Evolutionary conservation across 2,329 filamentous ascomycete species (phyloP).

Genomic region (Epichloe scottii): DNA sequence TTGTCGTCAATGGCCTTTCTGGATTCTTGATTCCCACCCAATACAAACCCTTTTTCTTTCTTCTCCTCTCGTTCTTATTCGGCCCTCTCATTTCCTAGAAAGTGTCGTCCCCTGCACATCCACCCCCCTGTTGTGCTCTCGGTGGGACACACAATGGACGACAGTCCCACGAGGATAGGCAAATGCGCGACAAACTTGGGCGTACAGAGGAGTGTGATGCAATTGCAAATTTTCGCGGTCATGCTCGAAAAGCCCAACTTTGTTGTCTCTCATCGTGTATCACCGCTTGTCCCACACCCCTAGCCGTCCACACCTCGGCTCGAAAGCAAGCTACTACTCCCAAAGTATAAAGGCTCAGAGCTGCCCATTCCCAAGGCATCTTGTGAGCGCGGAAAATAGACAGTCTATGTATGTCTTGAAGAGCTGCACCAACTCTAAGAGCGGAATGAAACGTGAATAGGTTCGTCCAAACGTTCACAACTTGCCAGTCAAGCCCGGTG

Average conservation of each 20-base stretch:
- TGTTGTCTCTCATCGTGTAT: neutral
- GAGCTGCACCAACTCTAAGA: neutral
- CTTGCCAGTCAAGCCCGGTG: neutral
- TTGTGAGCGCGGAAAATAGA: neutral
- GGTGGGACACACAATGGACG: neutral
- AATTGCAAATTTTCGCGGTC: neutral
- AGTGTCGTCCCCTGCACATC: neutral
- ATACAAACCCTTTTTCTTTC: no score
- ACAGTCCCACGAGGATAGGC: neutral
- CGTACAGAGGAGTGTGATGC: neutral
- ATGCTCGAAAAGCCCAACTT: neutral
- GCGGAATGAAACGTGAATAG: neutral
- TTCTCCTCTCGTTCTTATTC: neutral
- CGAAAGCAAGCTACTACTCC: neutral
- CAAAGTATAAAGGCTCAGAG: slow-evolving; percentile 8
- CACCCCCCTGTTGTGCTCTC: neutral
- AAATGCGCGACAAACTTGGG: neutral
- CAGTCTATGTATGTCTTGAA: neutral
- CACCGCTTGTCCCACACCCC: neutral
- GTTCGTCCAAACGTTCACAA: neutral
- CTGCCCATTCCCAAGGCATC: neutral
- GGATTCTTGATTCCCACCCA: no score
- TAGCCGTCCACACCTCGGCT: neutral
- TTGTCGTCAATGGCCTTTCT: no score
- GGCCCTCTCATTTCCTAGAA: neutral